These are phyloP conservation scores for Vigna reflexopilosa DNA, from an alignment of 306 rosid genomes.

Conservation along the genomic window DNA sequence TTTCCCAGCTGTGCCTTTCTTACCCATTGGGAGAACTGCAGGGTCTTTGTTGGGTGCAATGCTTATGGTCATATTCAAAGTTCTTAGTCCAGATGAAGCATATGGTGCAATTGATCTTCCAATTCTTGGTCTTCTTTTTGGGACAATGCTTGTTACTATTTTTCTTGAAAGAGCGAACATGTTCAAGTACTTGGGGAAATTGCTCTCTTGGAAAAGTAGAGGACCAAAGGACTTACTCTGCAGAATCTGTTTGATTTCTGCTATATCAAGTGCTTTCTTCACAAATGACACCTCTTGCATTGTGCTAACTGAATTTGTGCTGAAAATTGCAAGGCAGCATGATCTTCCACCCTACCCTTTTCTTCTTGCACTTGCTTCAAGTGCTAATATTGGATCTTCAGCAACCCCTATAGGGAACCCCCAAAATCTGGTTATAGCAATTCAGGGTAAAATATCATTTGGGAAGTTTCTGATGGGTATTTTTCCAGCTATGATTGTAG, in stretches of 20 bases:
- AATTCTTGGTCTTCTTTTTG: constrained; percentile 89
- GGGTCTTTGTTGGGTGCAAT: constrained; percentile 90
- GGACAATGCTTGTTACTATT: constrained; percentile 91
- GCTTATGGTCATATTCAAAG: constrained; percentile 80
- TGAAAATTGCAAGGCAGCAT: constrained; percentile 88
- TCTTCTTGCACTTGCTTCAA: constrained; percentile 88
- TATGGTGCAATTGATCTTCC: constrained; percentile 82
- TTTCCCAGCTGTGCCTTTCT: constrained; percentile 84
- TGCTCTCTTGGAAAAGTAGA: constrained; percentile 81
- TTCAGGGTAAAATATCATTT: constrained; percentile 76
- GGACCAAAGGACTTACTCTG: constrained; percentile 88
- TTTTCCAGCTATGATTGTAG: constrained; percentile 79
- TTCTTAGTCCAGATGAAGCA: constrained; percentile 74
- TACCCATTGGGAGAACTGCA: constrained; percentile 91
- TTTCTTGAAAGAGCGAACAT: constrained; percentile 93
- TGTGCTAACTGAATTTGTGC: constrained; percentile 85
- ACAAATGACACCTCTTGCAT: constrained; percentile 92
- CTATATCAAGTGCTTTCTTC: constrained; percentile 83
- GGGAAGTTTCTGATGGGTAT: constrained; percentile 68
- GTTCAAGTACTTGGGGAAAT: constrained; percentile 82
- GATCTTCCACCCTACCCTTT: constrained; percentile 91
- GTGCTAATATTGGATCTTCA: constrained; percentile 91
- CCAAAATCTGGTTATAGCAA: constrained; percentile 84
- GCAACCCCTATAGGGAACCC: constrained; percentile 96
- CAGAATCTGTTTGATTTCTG: constrained; percentile 83